phyloP scores from a whole-genome alignment of 2,329 filamentous ascomycete species.

The Daldinia eschscholtzii region DNA sequence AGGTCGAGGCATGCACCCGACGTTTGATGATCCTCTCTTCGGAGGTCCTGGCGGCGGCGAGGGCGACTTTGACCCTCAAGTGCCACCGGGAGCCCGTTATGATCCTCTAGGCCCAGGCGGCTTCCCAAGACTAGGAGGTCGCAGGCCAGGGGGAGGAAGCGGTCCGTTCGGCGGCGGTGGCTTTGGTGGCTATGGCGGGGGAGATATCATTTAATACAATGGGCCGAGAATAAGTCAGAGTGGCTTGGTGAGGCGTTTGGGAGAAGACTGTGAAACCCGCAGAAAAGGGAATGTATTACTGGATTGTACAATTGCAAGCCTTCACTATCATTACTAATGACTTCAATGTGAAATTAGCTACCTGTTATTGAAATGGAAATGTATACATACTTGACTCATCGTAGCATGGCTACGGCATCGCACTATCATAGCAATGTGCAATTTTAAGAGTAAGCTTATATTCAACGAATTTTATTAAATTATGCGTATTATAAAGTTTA shows the following conservation, averaged over 20 bases:
- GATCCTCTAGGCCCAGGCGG: constrained; percentile 84
- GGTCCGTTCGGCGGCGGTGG: constrained; percentile 55
- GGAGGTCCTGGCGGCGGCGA: constrained; percentile 65
- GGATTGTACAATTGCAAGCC: constrained; percentile 15
- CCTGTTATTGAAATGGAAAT: constrained; percentile 10
- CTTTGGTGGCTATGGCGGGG: constrained; percentile 50
- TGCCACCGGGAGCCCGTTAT: constrained; percentile 89
- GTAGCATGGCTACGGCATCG: constrained; percentile 1
- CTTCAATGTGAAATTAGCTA: neutral
- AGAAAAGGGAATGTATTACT: constrained; percentile 28
- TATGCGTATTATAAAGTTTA: constrained; percentile 13
- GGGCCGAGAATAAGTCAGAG: neutral
- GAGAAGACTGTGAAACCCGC: neutral
- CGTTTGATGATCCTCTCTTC: constrained; percentile 92
- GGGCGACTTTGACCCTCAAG: constrained; percentile 73
- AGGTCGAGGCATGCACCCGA: constrained; percentile 92
- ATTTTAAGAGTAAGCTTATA: neutral
- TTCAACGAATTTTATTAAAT: neutral
- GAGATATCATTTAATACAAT: constrained; percentile 48
- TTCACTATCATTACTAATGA: constrained; percentile 19
- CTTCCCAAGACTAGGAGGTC: constrained; percentile 61
- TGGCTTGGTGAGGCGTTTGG: neutral
- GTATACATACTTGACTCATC: constrained; percentile 8
- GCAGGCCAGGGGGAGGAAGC: constrained; percentile 56
- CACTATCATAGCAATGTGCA: neutral